Percentiles rank a stretch among this genome's conserved stretches.
Conservation (phyloP, 2,329 filamentous ascomycete species). For the Paraconiothyrium brasiliense region DNA sequence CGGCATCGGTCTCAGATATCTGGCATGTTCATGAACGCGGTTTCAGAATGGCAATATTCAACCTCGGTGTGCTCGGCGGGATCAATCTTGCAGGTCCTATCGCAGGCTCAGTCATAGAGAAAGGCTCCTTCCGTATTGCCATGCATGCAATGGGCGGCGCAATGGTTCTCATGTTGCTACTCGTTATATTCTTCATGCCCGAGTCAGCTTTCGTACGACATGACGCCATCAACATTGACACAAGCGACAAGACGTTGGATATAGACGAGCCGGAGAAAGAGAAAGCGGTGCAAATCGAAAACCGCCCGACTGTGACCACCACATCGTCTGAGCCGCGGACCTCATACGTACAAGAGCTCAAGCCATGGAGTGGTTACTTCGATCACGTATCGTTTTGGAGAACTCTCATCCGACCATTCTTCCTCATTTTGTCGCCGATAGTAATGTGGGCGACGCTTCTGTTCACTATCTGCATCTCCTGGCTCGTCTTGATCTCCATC, state of each 20-base stretch:
- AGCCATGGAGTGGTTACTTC: conserved; percentile 32
- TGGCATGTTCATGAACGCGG: conserved; percentile 39
- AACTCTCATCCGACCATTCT: conserved; percentile 31
- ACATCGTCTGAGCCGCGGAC: conserved; percentile 13
- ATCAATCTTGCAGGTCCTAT: conserved; percentile 38
- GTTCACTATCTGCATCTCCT: conserved; percentile 39
- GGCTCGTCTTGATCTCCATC: conserved; percentile 37
- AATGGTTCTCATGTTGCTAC: conserved; percentile 31
- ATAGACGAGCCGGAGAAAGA: conserved; percentile 22
- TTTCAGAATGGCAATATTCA: conserved; percentile 36
- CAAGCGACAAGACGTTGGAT: conserved; percentile 23
- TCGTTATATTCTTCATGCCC: conserved; percentile 38
- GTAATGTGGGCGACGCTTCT: conserved; percentile 37
- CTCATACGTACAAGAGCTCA: conserved; percentile 23
- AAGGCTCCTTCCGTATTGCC: conserved; percentile 29
- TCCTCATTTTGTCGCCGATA: conserved; percentile 27
- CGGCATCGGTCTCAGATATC: conserved; percentile 33
- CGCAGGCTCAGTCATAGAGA: conserved; percentile 33
- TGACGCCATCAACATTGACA: conserved; percentile 31
- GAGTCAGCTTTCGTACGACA: conserved; percentile 29
- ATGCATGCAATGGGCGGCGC: conserved; percentile 37
- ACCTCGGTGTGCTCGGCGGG: conserved; percentile 35
- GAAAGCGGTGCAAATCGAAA: conserved; percentile 22
- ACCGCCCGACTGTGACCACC: neutral
- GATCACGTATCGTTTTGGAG: conserved; percentile 33